Conservation (phyloP, 768 basidiomycete species). For the Tricholoma sp. region DNA sequence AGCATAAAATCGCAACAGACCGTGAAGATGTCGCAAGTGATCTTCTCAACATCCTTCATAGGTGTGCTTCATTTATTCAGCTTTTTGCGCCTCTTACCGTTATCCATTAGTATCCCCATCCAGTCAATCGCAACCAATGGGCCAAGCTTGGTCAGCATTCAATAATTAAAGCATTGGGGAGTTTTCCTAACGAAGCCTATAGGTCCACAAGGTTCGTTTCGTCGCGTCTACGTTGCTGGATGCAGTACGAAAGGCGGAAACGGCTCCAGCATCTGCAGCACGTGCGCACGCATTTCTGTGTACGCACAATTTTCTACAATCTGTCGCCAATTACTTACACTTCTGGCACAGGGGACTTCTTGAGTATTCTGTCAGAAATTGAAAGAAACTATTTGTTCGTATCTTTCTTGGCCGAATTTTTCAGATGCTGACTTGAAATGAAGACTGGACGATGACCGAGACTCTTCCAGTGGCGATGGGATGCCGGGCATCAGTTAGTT, state of each 20-base stretch:
- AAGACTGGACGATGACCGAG: constrained; percentile 68
- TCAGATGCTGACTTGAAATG: constrained; percentile 9
- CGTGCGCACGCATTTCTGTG: constrained; percentile 86
- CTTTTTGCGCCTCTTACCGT: neutral
- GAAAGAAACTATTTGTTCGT: constrained; percentile 83
- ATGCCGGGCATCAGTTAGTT: constrained; percentile 32
- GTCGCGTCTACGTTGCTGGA: constrained; percentile 88
- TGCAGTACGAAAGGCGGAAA: constrained; percentile 76
- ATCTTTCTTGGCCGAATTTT: constrained; percentile 1
- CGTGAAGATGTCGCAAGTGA: constrained; percentile 84
- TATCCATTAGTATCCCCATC: constrained; percentile 67
- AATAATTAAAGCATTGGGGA: neutral
- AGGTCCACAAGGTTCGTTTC: constrained; percentile 91
- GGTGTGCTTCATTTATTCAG: constrained; percentile 31
- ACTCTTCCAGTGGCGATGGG: constrained; percentile 54
- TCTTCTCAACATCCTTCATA: constrained; percentile 79
- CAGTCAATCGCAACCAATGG: constrained; percentile 90
- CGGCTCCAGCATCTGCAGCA: constrained; percentile 72
- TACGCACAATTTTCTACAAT: constrained; percentile 30
- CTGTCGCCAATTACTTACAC: constrained; percentile 7
- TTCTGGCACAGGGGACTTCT: constrained; percentile 70
- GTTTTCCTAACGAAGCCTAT: constrained; percentile 13
- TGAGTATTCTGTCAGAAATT: constrained; percentile 87
- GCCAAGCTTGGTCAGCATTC: constrained; percentile 54
- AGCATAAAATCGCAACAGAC: constrained; percentile 62